Conservation (phyloP, 306 rosid genomes). For the Medicago arabica region DNA sequence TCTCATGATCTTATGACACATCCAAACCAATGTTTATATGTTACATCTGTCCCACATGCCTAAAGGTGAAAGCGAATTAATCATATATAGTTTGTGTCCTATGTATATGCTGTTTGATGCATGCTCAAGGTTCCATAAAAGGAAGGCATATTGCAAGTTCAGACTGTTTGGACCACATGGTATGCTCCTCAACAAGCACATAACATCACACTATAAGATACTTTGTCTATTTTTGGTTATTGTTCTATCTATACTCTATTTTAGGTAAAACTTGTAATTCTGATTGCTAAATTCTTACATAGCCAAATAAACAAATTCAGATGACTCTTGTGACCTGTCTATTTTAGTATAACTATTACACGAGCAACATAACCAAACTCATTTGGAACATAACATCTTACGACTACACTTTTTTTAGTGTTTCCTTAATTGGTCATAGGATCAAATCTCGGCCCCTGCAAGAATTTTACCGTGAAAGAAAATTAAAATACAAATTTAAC, state of each 20-base stretch:
- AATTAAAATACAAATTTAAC: too few relatives aligned
- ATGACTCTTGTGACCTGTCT: not conserved
- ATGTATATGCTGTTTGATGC: not conserved
- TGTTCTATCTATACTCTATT: slow-evolving; percentile 3
- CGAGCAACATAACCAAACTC: not conserved
- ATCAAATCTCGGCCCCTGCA: not conserved
- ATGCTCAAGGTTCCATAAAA: not conserved
- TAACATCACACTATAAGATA: slow-evolving; percentile 2
- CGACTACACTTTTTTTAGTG: not conserved
- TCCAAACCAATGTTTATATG: not conserved
- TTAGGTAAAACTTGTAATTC: not conserved
- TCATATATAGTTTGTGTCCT: not conserved
- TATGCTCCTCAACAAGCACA: slow-evolving; percentile 14
- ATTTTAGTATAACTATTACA: slow-evolving; percentile 3
- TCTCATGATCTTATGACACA: not conserved
- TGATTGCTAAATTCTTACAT: not conserved
- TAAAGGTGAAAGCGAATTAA: not conserved
- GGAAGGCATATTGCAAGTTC: not conserved
- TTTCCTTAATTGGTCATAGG: not conserved
- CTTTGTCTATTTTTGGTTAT: not conserved
- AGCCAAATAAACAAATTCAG: slow-evolving; percentile 1
- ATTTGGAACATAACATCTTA: not conserved
- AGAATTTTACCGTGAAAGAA: too few relatives aligned
- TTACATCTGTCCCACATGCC: not conserved
- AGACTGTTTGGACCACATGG: slow-evolving; percentile 36